phyloP scores from a whole-genome alignment of 23 red algal genomes.

The Gracilaria gracilis region DNA sequence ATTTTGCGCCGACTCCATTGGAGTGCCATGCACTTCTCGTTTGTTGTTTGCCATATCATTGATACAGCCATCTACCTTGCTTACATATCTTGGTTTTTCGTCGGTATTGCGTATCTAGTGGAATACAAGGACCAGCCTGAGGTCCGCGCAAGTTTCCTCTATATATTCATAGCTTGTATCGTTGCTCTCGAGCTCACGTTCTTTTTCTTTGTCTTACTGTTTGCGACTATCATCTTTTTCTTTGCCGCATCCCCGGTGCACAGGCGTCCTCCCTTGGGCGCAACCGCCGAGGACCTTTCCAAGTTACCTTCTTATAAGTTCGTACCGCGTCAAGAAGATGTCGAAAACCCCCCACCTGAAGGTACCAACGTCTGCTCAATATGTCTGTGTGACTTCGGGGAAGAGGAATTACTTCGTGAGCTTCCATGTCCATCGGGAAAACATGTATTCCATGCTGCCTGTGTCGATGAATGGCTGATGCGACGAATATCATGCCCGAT shows the following conservation, averaged over 20 bases:
- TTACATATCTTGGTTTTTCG: conserved; percentile 48
- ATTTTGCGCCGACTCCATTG: neutral
- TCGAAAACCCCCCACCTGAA: neutral
- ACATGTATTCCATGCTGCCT: conserved; percentile 57
- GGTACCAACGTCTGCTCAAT: conserved; percentile 32
- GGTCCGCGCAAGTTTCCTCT: neutral
- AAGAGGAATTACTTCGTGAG: conserved; percentile 49
- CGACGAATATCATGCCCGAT: conserved; percentile 48
- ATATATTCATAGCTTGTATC: conserved; percentile 28
- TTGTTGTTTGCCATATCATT: neutral
- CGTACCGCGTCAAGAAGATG: neutral
- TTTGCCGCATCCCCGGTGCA: conserved; percentile 42
- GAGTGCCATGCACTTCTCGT: neutral
- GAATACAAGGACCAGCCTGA: neutral
- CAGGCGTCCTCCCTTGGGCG: neutral
- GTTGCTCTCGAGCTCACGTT: conserved; percentile 37
- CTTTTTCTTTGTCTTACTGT: neutral
- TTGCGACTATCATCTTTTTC: conserved; percentile 44
- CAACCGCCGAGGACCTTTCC: conserved; percentile 42
- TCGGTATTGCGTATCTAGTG: conserved; percentile 35
- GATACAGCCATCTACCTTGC: neutral
- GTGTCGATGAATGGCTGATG: conserved; percentile 60
- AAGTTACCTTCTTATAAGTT: conserved; percentile 36
- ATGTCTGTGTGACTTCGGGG: conserved; percentile 42
- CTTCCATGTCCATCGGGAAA: conserved; percentile 44